phyloP scores from a whole-genome alignment of 805 yeast genomes.

The Tetrapisispora arboricola region DNA sequence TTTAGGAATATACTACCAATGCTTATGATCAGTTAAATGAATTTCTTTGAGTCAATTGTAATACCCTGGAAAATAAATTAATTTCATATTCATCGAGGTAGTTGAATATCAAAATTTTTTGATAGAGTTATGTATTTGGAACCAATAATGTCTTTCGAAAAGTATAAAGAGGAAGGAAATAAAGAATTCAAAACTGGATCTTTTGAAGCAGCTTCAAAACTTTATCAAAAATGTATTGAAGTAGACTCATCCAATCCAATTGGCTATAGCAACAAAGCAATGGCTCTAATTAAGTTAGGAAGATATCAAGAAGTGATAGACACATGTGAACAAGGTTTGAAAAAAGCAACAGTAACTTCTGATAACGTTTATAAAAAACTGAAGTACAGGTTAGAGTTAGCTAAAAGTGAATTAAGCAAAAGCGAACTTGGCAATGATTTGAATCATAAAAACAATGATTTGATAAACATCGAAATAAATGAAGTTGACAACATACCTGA shows the following conservation, averaged over 20 bases:
- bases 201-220: conserved; percentile 40
- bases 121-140: no score
- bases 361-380: conserved; percentile 36
- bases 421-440: background rate
- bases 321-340: conserved; percentile 43
- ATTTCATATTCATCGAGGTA: no score
- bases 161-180: conserved; percentile 39
- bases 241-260: conserved; percentile 42
- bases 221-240: conserved; percentile 47
- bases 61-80: no score
- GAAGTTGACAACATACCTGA: conserved; percentile 38
- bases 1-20: no score
- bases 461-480: conserved; percentile 26
- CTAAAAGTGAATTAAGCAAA: conserved; percentile 22
- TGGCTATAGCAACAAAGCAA: conserved; percentile 58
- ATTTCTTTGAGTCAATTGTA: no score
- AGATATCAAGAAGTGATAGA: conserved; percentile 40
- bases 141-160: conserved; percentile 14
- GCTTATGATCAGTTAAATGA: no score
- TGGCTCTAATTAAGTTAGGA: conserved; percentile 45
- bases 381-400: conserved; percentile 40
- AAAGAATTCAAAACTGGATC: conserved; percentile 37
- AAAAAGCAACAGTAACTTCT: conserved; percentile 15
- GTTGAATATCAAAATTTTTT: no score
- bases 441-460: conserved; percentile 1